Evolutionary conservation across 169 alveolate genomes (phyloP).

Genomic region (Cryptosporidium tyzzeri): DNA sequence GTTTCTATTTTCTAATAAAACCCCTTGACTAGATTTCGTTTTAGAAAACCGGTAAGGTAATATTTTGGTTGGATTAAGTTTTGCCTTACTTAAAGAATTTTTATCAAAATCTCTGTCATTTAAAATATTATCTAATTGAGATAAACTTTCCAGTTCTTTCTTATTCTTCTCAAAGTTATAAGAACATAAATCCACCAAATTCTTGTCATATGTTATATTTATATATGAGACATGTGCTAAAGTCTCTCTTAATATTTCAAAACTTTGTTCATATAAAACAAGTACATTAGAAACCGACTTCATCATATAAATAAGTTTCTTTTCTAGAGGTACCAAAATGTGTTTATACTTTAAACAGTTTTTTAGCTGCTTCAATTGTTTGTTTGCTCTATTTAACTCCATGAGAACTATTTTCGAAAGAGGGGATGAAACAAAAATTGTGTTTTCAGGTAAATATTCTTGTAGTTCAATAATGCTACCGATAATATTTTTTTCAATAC

Average conservation of each 20-base stretch:
- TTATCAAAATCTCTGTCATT: neutral
- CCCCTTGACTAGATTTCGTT: neutral
- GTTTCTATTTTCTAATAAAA: slow-evolving; percentile 19
- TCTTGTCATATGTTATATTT: neutral
- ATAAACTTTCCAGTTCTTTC: neutral
- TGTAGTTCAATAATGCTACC: slow-evolving; percentile 23
- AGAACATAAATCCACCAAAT: slow-evolving; percentile 26
- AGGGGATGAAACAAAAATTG: slow-evolving; percentile 46
- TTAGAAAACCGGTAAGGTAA: neutral
- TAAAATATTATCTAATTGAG: neutral
- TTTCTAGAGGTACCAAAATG: slow-evolving; percentile 20
- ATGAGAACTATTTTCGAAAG: slow-evolving; percentile 22
- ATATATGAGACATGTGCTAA: slow-evolving; percentile 7
- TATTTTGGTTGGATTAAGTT: neutral
- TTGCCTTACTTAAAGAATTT: neutral
- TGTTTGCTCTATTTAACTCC: slow-evolving; percentile 5
- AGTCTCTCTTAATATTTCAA: neutral
- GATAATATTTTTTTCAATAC: neutral
- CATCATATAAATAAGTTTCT: slow-evolving; percentile 45
- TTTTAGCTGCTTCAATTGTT: neutral
- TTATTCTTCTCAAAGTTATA: slow-evolving; percentile 14
- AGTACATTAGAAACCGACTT: neutral
- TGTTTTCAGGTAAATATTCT: slow-evolving; percentile 36
- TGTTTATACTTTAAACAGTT: slow-evolving; percentile 18
- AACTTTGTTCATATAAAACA: slow-evolving; percentile 26